Evolutionary conservation across 2,329 filamentous ascomycete genomes (phyloP).

Genomic region (Neonectria sp.): DNA sequence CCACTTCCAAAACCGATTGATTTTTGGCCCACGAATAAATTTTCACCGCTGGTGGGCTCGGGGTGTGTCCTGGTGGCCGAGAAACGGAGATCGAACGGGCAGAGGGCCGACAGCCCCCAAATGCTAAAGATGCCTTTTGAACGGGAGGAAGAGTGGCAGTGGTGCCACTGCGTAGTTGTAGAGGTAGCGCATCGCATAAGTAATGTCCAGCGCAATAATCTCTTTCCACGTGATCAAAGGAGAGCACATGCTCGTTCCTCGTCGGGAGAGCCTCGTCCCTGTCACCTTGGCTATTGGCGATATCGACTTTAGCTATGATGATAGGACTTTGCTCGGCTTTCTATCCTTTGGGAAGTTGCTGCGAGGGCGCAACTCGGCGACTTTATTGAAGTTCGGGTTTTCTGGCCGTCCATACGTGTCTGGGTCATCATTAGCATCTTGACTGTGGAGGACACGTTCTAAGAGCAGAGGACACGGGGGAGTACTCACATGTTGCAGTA

Average conservation of each 20-base stretch:
- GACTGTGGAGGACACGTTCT: not conserved
- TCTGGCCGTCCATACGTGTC: slow-evolving; percentile 48
- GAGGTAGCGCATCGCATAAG: not conserved
- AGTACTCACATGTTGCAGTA: slow-evolving; percentile 86
- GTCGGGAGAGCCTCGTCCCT: not conserved
- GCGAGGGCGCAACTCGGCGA: slow-evolving; percentile 9
- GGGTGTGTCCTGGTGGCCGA: not conserved
- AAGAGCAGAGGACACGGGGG: not conserved
- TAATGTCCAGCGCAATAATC: not conserved
- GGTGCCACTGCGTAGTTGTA: not conserved
- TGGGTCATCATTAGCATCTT: slow-evolving; percentile 20
- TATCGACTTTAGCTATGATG: not conserved
- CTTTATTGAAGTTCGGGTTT: slow-evolving; percentile 45
- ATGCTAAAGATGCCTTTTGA: not conserved
- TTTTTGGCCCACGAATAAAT: slow-evolving; percentile 8
- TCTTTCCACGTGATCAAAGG: not conserved
- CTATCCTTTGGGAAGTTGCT: slow-evolving; percentile 14
- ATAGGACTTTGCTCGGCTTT: slow-evolving; percentile 9
- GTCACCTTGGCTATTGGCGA: not conserved
- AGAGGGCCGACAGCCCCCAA: not conserved
- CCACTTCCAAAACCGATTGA: not conserved
- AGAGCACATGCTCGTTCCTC: not conserved
- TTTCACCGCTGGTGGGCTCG: not conserved
- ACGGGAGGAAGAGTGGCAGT: not conserved
- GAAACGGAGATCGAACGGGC: not conserved